phyloP scores from a whole-genome alignment of 306 rosid genomes.

The Corylus avellana region DNA sequence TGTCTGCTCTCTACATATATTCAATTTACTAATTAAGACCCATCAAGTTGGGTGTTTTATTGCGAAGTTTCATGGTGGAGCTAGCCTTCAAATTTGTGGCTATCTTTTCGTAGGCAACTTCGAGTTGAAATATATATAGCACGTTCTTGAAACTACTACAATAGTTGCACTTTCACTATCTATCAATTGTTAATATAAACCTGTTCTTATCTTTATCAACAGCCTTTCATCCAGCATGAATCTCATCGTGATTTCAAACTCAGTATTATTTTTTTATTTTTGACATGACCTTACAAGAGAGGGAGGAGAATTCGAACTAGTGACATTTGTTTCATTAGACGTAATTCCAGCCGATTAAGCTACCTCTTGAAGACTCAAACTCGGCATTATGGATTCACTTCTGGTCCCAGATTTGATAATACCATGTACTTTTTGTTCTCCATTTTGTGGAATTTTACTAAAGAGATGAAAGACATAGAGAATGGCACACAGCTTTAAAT shows the following conservation, averaged over 20 bases:
- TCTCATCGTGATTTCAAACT: constrained; percentile 7
- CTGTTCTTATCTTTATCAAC: constrained; percentile 37
- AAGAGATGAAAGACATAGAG: no score
- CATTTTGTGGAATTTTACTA: no score
- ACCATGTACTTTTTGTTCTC: no score
- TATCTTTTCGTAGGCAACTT: background rate
- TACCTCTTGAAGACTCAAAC: background rate
- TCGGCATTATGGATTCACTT: background rate
- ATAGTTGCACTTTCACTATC: constrained; percentile 14
- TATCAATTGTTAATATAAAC: constrained; percentile 12
- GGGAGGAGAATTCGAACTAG: no score
- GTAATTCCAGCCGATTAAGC: no score
- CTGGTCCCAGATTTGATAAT: background rate
- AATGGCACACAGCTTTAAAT: no score
- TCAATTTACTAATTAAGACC: background rate
- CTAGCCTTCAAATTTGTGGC: background rate
- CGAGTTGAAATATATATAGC: background rate
- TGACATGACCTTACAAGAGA: no score
- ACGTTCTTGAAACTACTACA: no score
- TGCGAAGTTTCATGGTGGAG: background rate
- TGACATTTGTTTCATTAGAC: no score
- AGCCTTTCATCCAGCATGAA: constrained; percentile 7
- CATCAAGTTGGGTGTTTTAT: background rate
- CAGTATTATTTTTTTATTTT: background rate
- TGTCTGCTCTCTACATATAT: background rate